phyloP scores from a whole-genome alignment of 352 stramenopile species.

The Elongisporangium senticosum region DNA sequence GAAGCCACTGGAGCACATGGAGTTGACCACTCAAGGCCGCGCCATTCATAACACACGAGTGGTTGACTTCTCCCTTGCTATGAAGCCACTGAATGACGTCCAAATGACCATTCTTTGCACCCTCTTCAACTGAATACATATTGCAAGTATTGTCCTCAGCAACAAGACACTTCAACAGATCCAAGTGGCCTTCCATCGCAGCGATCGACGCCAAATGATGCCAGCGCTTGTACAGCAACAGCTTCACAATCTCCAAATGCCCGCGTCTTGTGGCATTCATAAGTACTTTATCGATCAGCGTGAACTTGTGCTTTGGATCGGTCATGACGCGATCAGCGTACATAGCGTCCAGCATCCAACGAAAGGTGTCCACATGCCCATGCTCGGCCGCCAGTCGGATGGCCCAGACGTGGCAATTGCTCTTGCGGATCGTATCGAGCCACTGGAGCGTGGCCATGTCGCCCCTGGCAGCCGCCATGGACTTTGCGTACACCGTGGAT shows the following conservation, averaged over 20 bases:
- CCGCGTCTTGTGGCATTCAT: too few relatives aligned
- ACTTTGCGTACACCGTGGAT: too few relatives aligned
- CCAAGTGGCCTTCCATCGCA: neutral
- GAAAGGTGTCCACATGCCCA: too few relatives aligned
- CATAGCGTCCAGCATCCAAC: too few relatives aligned
- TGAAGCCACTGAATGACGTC: conserved; percentile 26
- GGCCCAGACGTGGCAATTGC: too few relatives aligned
- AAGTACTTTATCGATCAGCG: too few relatives aligned
- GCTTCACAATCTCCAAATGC: neutral
- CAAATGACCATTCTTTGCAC: conserved; percentile 14
- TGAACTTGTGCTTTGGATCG: too few relatives aligned
- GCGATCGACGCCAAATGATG: neutral
- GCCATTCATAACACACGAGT: neutral
- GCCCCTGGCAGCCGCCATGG: too few relatives aligned
- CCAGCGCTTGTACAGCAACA: neutral
- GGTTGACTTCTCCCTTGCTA: neutral
- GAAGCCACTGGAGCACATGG: neutral
- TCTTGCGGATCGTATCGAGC: too few relatives aligned
- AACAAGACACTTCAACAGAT: conserved; percentile 7
- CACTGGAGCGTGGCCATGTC: too few relatives aligned
- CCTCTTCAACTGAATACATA: conserved; percentile 6
- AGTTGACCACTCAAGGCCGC: neutral
- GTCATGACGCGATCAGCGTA: too few relatives aligned
- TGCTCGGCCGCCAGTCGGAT: too few relatives aligned
- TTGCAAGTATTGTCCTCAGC: conserved; percentile 4